phyloP scores from a whole-genome alignment of 2,329 filamentous ascomycete species.

The Fusarium setosum region DNA sequence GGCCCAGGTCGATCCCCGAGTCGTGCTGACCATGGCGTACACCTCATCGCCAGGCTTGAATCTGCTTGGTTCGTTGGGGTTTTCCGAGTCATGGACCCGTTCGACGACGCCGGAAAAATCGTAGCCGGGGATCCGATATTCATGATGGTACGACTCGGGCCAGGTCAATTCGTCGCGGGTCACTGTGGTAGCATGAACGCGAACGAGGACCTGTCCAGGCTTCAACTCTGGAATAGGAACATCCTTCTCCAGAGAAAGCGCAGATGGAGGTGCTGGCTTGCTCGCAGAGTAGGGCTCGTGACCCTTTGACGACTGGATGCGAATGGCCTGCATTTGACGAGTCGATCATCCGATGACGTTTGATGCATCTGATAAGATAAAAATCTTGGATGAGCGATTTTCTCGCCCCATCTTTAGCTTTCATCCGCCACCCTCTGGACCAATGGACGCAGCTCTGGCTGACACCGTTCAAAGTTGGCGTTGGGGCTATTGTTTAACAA shows the following conservation, averaged over 20 bases:
- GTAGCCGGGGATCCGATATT: conserved; percentile 18
- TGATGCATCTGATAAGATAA: conserved; percentile 28
- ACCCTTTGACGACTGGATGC: conserved; percentile 11
- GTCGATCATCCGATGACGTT: conserved; percentile 29
- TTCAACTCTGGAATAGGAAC: conserved; percentile 10
- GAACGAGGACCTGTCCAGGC: conserved; percentile 20
- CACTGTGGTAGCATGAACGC: conserved; percentile 26
- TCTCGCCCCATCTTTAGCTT: conserved; percentile 8
- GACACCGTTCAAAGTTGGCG: no score
- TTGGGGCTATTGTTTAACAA: not conserved
- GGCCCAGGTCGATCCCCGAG: conserved; percentile 35
- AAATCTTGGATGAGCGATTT: conserved; percentile 35
- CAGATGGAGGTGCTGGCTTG: conserved; percentile 17
- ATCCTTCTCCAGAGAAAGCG: conserved; percentile 4
- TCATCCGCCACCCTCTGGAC: not conserved
- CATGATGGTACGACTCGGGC: conserved; percentile 22
- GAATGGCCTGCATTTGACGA: conserved; percentile 26
- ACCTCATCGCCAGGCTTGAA: conserved; percentile 46
- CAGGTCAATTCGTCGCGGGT: conserved; percentile 33
- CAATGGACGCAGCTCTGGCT: no score
- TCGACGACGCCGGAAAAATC: conserved; percentile 28
- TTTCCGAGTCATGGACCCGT: conserved; percentile 7
- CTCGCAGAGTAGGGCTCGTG: conserved; percentile 18
- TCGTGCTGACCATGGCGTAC: conserved; percentile 41
- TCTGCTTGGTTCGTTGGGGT: no score